A percentile compares a stretch with the other conserved stretches of the same genome.
phyloP scores from a whole-genome alignment of 2,329 filamentous ascomycete species.

The Cordyceps cateniannulata region DNA sequence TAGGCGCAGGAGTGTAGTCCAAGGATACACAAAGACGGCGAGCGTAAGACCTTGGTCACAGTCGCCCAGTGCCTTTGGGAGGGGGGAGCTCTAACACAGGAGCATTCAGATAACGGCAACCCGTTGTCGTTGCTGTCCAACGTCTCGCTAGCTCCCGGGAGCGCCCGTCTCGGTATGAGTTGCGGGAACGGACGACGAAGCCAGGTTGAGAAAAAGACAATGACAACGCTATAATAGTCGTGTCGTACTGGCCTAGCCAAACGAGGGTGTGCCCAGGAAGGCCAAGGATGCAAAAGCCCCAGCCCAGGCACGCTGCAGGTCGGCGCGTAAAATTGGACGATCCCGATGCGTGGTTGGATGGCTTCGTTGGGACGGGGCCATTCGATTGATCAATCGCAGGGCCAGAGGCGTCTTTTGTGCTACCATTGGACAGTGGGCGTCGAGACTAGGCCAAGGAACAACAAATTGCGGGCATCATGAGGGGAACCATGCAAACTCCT shows the following conservation, averaged over 20 bases:
- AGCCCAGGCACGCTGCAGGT: slow-evolving; percentile 1
- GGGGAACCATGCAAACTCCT: background rate
- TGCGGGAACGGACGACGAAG: background rate
- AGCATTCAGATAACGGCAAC: background rate
- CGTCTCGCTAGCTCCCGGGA: background rate
- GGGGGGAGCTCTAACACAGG: background rate
- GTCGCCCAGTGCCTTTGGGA: background rate
- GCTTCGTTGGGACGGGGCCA: background rate
- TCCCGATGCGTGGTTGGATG: slow-evolving; percentile 11
- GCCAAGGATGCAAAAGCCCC: background rate
- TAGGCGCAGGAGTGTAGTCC: background rate
- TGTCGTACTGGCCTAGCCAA: background rate
- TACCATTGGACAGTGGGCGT: slow-evolving; percentile 9
- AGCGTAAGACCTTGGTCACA: background rate
- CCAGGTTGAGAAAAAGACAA: background rate
- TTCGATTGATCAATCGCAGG: slow-evolving; percentile 12
- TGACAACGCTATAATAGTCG: slow-evolving; percentile 1
- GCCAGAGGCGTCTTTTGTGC: background rate
- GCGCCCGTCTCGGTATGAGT: no score
- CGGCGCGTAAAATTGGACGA: slow-evolving; percentile 11
- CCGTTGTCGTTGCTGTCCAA: background rate
- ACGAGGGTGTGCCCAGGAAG: background rate
- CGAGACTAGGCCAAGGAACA: background rate
- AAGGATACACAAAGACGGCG: background rate
- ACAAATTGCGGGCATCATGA: slow-evolving; percentile 5